Evolutionary conservation across 2,329 filamentous ascomycete species (phyloP), one percentile per base, ranked within the genome.

Genomic region (Sphaerulina vaccinii): DNA sequence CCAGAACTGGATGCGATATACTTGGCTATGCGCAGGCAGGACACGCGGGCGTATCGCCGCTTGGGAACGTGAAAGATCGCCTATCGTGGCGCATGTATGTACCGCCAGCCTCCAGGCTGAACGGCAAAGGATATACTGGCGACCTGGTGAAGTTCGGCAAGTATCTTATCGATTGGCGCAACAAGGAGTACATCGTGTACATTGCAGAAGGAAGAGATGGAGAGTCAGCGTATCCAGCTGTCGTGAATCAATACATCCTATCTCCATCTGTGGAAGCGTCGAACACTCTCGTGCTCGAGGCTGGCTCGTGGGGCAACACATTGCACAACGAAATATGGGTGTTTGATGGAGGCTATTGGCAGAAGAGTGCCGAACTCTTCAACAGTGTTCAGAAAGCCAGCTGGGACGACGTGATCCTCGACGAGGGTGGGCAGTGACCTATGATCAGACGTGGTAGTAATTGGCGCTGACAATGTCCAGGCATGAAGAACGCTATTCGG

Each of bases 351-450:
- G 58, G 56, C 1, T 53, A 49, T 32, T 88, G 85, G 85, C 71
- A 77, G 63, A 87, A 86, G 71, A 81, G 73, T 62, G 70, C 70
- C 3, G 80, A 83, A 56, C 72, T 88, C 18, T 88, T 75, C 68
- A 62, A 78, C 7, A 82, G 75, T 62, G 70, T 79, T 13, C 73
- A 75, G 62, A 77, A 79, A 39, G 70, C 81, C 0, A 74, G 73
- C 22, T 88, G 84, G 85, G 78, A 82, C 9, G 77, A 80, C 57
- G 84, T 88, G 2, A 87, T 88, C 41, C 73, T 88, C 6, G 81
- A 86, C 22, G 70, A 78, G 22, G 71, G 27, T 10, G 27, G n/a
- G n/a, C n/a, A 32, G 27, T 32, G 27, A n/a, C n/a, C 27, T 13
- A 32, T 32, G 27, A 4, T 10, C 27, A 32, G 27, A 32, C 27